Evolutionary conservation across 2,329 filamentous ascomycete species (phyloP).

Genomic region (Aspergillus puulaauensis): DNA sequence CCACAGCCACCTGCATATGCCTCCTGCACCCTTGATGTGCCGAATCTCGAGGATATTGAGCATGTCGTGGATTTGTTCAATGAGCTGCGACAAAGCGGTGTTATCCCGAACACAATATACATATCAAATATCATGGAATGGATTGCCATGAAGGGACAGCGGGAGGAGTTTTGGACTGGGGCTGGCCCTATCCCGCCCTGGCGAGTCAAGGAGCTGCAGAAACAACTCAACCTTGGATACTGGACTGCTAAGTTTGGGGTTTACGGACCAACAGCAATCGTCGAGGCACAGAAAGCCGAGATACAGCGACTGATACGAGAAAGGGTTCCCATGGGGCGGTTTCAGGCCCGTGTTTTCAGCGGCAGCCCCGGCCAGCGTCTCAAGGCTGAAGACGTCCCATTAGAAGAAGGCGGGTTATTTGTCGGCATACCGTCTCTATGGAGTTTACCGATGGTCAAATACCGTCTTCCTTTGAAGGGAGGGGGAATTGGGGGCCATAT

Average conservation of each 20-base stretch:
- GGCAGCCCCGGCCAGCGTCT: neutral
- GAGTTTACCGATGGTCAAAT: neutral
- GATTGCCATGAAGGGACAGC: neutral
- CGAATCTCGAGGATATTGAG: neutral
- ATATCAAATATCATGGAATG: neutral
- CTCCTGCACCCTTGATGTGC: neutral
- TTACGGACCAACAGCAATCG: slow-evolving; percentile 9
- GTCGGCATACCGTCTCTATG: no score
- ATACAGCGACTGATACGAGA: no score
- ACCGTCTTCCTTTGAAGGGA: neutral
- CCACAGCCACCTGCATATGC: neutral
- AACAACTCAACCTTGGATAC: slow-evolving; percentile 13
- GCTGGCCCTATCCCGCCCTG: neutral
- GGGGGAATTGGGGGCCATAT: slow-evolving; percentile 7
- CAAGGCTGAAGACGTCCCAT: no score
- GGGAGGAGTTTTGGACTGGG: neutral
- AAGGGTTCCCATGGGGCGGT: slow-evolving; percentile 14
- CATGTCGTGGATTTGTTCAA: neutral
- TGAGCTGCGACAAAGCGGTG: neutral
- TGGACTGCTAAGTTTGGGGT: slow-evolving; percentile 3
- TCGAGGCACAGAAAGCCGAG: neutral
- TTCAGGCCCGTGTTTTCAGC: neutral
- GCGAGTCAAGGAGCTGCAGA: neutral
- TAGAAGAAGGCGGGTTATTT: no score
- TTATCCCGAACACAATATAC: neutral